phyloP scores from a whole-genome alignment of 2,329 filamentous ascomycete genomes.

The Stagonosporopsis tanaceti region DNA sequence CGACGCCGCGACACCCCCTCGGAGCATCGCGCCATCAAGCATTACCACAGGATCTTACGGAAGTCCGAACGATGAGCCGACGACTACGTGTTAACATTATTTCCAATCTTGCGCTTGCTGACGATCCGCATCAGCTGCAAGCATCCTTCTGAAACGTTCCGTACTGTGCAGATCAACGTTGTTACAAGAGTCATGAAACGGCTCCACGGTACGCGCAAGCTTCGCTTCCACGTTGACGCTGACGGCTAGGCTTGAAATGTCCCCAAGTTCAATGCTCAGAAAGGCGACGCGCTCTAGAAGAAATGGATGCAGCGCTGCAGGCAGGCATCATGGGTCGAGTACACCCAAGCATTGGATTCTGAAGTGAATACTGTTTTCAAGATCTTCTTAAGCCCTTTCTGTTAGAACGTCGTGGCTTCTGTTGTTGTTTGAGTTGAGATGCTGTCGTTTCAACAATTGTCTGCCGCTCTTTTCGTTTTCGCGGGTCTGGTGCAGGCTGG shows the following conservation, averaged over 20 bases:
- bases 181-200: constrained; percentile 18
- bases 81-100: not conserved
- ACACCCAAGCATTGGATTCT: not conserved
- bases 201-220: constrained; percentile 22
- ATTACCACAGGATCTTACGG: not conserved
- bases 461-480: constrained; percentile 6
- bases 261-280: constrained; percentile 8
- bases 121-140: constrained; percentile 4
- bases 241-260: constrained; percentile 3
- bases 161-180: constrained; percentile 9
- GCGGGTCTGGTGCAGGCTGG: not conserved
- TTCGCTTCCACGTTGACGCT: constrained; percentile 11
- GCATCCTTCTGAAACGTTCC: constrained; percentile 10
- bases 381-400: not conserved
- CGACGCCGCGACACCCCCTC: not conserved
- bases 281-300: constrained; percentile 14
- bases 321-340: constrained; percentile 12
- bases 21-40: not conserved
- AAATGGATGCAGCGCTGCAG: not conserved
- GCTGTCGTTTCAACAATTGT: constrained; percentile 12
- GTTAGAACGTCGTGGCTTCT: not conserved
- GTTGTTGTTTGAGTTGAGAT: constrained; percentile 4
- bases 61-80: constrained; percentile 2
- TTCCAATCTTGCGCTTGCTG: not conserved
- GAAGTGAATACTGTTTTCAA: constrained; percentile 8